These are phyloP conservation scores for Basidiobolus meristosporus DNA, from an alignment of 371 early-diverging fungal species.

Conservation along the genomic window DNA sequence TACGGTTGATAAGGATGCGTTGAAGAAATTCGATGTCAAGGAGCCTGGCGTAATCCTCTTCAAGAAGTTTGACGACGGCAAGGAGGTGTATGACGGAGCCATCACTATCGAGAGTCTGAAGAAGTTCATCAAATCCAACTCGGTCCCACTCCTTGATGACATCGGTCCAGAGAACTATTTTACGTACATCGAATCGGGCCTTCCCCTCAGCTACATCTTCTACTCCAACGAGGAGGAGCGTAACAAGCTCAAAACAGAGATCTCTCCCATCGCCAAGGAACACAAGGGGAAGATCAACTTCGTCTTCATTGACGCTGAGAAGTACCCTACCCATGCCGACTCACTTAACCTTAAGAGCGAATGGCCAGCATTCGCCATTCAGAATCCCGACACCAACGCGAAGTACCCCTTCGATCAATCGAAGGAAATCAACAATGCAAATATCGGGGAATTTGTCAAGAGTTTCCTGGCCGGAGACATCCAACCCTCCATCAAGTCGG, in stretches of 20 bases:
- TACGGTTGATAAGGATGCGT: conserved; percentile 18
- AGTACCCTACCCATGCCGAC: conserved; percentile 69
- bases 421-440: conserved; percentile 27
- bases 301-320: conserved; percentile 71
- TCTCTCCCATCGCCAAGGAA: conserved; percentile 61
- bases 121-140: conserved; percentile 46
- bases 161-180: conserved; percentile 73
- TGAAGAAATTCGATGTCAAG: conserved; percentile 19
- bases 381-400: conserved; percentile 34
- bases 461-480: conserved; percentile 47
- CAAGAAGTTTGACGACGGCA: conserved; percentile 82
- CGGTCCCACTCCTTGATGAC: conserved; percentile 77
- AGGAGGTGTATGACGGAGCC: conserved; percentile 32
- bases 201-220: conserved; percentile 82
- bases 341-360: conserved; percentile 59
- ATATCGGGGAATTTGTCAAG: conserved; percentile 35
- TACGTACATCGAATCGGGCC: conserved; percentile 56
- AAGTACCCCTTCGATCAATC: conserved; percentile 70
- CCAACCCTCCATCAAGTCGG: conserved; percentile 64
- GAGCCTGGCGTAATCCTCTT: conserved; percentile 55
- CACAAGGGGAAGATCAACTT: conserved; percentile 72
- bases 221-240: conserved; percentile 37
- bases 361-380: conserved; percentile 89
- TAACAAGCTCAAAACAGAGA: conserved; percentile 15
- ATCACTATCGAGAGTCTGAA: conserved; percentile 26